Percentiles rank a stretch among this genome's conserved stretches.
Evolutionary conservation across 129 eudicot genomes (phyloP).

Genomic region (Solidago caesia): DNA sequence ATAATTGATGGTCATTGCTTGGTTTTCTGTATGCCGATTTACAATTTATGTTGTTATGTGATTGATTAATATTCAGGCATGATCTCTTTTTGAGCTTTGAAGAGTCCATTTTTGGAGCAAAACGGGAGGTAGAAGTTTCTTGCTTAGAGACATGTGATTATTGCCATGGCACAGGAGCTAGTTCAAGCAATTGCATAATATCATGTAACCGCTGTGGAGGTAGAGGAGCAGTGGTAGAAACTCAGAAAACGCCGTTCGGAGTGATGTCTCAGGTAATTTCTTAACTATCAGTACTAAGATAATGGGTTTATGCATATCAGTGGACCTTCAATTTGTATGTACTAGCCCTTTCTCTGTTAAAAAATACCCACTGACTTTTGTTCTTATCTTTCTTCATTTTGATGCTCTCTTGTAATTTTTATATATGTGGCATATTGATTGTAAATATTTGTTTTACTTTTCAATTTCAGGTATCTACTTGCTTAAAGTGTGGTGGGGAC

Average conservation of each 20-base stretch:
- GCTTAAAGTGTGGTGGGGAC: slow-evolving; percentile 75
- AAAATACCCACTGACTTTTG: not conserved
- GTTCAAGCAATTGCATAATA: slow-evolving; percentile 50
- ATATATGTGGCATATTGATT: slow-evolving; percentile 1
- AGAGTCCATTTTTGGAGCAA: slow-evolving; percentile 84
- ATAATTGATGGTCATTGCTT: not conserved
- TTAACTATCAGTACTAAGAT: not conserved
- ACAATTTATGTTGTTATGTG: not conserved
- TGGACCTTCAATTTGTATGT: not conserved
- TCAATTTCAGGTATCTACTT: slow-evolving; percentile 58
- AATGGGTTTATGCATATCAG: not conserved
- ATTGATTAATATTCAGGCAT: slow-evolving; percentile 41
- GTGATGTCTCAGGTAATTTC: slow-evolving; percentile 76
- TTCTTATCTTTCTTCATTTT: no score
- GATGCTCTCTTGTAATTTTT: not conserved
- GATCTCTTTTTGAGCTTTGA: slow-evolving; percentile 79
- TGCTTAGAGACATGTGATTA: slow-evolving; percentile 62
- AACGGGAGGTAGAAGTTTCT: slow-evolving; percentile 58
- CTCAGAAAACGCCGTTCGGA: slow-evolving; percentile 86
- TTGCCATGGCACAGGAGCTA: slow-evolving; percentile 93
- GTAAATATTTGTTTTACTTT: not conserved
- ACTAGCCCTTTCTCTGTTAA: not conserved
- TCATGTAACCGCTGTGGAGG: slow-evolving; percentile 74
- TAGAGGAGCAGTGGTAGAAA: slow-evolving; percentile 61
- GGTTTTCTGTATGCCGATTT: not conserved